Evolutionary conservation across 768 basidiomycete species (phyloP).

Genomic region (Suillus clintonianus): DNA sequence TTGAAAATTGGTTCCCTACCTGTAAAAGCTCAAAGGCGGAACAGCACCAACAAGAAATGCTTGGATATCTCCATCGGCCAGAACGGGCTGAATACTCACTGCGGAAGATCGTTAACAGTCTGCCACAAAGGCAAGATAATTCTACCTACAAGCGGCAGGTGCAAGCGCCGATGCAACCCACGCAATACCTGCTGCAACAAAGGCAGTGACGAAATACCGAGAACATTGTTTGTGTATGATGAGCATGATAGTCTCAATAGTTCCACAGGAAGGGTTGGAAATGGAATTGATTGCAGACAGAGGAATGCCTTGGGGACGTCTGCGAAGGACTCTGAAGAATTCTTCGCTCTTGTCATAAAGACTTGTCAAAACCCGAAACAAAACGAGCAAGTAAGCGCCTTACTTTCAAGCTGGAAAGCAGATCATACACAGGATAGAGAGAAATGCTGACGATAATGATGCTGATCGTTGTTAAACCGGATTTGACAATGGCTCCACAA

Average conservation of each 20-base stretch:
- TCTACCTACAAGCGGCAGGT: slow-evolving; percentile 8
- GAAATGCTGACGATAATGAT: slow-evolving; percentile 31
- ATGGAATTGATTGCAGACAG: slow-evolving; percentile 8
- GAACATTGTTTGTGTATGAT: slow-evolving; percentile 6
- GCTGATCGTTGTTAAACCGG: slow-evolving; percentile 28
- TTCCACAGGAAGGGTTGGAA: slow-evolving; percentile 6
- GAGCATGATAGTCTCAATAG: not conserved
- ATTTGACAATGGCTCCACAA: slow-evolving; percentile 27
- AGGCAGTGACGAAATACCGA: slow-evolving; percentile 6
- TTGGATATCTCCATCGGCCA: slow-evolving; percentile 4
- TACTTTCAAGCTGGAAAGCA: slow-evolving; percentile 21
- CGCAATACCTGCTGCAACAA: slow-evolving; percentile 6
- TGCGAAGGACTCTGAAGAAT: slow-evolving; percentile 25
- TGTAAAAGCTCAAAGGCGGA: not conserved
- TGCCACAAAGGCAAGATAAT: not conserved
- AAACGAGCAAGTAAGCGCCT: not conserved
- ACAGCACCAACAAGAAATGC: slow-evolving; percentile 3
- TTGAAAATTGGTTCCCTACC: not conserved
- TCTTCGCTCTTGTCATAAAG: slow-evolving; percentile 22
- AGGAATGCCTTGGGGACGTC: not conserved
- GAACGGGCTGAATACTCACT: slow-evolving; percentile 1
- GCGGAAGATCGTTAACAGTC: not conserved
- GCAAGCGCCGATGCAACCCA: slow-evolving; percentile 7
- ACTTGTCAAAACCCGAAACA: not conserved
- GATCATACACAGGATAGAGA: slow-evolving; percentile 20